These are phyloP conservation scores for Penicillium sp. DNA, from an alignment of 2,329 filamentous ascomycete species.

Conservation along the genomic window DNA sequence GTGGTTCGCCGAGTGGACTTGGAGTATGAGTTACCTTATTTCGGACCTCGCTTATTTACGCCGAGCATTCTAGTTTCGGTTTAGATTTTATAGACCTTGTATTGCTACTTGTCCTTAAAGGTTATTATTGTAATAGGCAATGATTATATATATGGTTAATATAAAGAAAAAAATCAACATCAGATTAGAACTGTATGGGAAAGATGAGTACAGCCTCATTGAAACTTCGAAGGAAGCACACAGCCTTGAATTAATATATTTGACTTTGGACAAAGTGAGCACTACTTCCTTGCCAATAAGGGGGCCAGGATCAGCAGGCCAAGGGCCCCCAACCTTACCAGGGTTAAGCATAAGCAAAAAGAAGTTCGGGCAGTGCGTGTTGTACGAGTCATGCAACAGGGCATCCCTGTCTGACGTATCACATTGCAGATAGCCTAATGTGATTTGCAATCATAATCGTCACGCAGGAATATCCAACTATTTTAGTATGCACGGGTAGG, in stretches of 20 bases:
- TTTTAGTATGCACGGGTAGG: neutral
- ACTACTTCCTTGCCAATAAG: constrained; percentile 14
- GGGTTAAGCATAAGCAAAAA: constrained; percentile 32
- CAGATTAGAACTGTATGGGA: neutral
- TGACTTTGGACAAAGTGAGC: constrained; percentile 14
- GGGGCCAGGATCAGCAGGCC: constrained; percentile 17
- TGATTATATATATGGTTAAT: neutral
- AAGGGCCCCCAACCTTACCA: constrained; percentile 31
- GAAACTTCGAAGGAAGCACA: neutral
- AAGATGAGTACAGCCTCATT: neutral
- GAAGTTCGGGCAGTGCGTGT: constrained; percentile 22
- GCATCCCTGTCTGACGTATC: constrained; percentile 19
- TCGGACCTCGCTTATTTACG: constrained; percentile 1
- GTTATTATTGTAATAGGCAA: neutral
- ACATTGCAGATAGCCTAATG: constrained; percentile 7
- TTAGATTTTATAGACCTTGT: neutral
- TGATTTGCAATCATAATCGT: constrained; percentile 1
- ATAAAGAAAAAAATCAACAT: neutral
- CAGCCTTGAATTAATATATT: constrained; percentile 14
- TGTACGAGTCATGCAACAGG: constrained; percentile 20
- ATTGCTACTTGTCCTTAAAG: neutral
- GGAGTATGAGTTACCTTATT: neutral
- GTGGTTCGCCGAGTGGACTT: neutral
- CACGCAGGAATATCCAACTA: neutral
- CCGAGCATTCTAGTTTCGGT: constrained; percentile 2